These are phyloP conservation scores for Colletotrichum zoysiae DNA, from an alignment of 2,329 filamentous ascomycete species.

Conservation along the genomic window DNA sequence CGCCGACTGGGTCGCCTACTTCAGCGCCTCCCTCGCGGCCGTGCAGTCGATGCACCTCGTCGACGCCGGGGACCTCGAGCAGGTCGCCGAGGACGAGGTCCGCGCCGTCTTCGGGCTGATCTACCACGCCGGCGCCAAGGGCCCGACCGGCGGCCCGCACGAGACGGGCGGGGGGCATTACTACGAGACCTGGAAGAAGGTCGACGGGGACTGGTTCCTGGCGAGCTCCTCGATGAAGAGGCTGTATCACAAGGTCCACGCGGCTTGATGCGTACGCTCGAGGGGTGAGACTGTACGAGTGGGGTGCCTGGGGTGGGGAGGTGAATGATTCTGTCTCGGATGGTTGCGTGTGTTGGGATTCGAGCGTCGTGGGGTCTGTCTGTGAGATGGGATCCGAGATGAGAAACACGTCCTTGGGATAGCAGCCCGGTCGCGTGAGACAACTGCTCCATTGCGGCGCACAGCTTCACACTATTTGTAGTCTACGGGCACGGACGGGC, in stretches of 20 bases:
- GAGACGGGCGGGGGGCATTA: slow-evolving; percentile 37
- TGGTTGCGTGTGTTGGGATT: background rate
- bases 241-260: slow-evolving; percentile 31
- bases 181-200: slow-evolving; percentile 35
- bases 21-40: slow-evolving; percentile 1
- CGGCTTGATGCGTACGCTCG: background rate
- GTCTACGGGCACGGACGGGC: no score
- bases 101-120: slow-evolving; percentile 32
- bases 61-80: slow-evolving; percentile 27
- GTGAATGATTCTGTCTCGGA: background rate
- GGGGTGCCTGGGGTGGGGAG: background rate
- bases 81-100: slow-evolving; percentile 38
- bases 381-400: background rate
- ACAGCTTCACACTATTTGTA: background rate
- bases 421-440: background rate
- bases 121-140: slow-evolving; percentile 27
- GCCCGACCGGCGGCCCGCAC: slow-evolving; percentile 3
- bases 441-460: background rate
- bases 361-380: background rate
- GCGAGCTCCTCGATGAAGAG: slow-evolving; percentile 33
- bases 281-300: background rate
- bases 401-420: background rate
- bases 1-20: slow-evolving; percentile 28
- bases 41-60: slow-evolving; percentile 29
- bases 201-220: slow-evolving; percentile 38